phyloP scores from a whole-genome alignment of 2,329 filamentous ascomycete genomes.

The Penicillium verrucosum region DNA sequence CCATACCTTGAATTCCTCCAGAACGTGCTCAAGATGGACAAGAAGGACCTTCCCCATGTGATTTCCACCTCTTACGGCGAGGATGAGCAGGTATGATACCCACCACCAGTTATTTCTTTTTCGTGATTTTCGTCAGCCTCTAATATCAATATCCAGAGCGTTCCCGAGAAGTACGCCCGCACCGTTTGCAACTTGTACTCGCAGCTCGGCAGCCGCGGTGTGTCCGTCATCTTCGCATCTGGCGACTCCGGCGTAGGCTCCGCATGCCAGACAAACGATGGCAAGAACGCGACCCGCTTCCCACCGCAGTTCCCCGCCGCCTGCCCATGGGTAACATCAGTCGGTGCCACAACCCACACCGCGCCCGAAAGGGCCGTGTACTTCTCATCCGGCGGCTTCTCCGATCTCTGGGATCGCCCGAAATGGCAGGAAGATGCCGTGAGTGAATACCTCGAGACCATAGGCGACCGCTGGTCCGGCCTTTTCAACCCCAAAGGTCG shows the following conservation, averaged over 20 bases:
- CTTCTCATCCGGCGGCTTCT: constrained; percentile 45
- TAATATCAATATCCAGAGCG: constrained; percentile 20
- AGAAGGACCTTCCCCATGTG: constrained; percentile 35
- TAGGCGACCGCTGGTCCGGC: constrained; percentile 26
- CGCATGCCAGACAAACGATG: constrained; percentile 35
- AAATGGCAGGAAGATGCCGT: constrained; percentile 38
- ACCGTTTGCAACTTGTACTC: constrained; percentile 45
- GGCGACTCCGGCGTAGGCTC: constrained; percentile 49
- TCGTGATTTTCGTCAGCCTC: background rate
- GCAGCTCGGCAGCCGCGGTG: constrained; percentile 51
- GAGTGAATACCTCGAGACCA: constrained; percentile 28
- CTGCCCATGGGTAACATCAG: constrained; percentile 41
- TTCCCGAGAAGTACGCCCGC: constrained; percentile 37
- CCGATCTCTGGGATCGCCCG: constrained; percentile 37
- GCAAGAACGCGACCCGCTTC: constrained; percentile 39
- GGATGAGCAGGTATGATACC: constrained; percentile 35
- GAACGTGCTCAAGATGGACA: constrained; percentile 29
- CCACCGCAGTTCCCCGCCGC: constrained; percentile 42
- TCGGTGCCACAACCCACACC: constrained; percentile 41
- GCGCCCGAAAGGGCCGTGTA: constrained; percentile 40
- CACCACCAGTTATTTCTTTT: no score
- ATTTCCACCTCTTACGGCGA: constrained; percentile 44
- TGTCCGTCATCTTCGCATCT: constrained; percentile 49
- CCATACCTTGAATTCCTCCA: constrained; percentile 42
- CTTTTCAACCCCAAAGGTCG: constrained; percentile 37